Conservation (phyloP, 23 red algal genomes). For the Chondrus crispus region DNA sequence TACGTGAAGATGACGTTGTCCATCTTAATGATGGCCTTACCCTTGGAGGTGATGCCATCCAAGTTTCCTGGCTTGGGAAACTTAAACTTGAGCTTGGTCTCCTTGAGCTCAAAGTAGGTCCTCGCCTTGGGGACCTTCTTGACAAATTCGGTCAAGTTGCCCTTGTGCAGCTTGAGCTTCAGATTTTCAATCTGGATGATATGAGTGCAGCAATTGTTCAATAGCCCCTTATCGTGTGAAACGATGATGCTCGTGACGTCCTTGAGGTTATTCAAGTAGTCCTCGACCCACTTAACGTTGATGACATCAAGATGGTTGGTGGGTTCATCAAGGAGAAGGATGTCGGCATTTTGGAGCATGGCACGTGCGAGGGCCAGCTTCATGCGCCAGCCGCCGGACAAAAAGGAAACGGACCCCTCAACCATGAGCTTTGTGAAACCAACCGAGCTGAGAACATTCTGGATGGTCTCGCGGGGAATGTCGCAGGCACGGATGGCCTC, state of each 20-base stretch:
- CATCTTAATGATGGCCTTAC: slow-evolving; percentile 94
- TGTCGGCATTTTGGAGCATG: slow-evolving; percentile 91
- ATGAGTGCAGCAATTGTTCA: slow-evolving; percentile 81
- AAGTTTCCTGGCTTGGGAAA: slow-evolving; percentile 79
- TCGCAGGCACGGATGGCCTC: slow-evolving; percentile 58
- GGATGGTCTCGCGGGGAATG: slow-evolving; percentile 53
- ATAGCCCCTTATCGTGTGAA: slow-evolving; percentile 89
- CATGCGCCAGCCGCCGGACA: slow-evolving; percentile 99
- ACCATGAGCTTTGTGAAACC: slow-evolving; percentile 74
- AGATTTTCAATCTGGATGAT: slow-evolving; percentile 93
- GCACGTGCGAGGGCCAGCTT: slow-evolving; percentile 86
- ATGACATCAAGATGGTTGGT: slow-evolving; percentile 97
- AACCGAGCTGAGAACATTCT: slow-evolving; percentile 57
- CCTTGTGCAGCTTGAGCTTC: slow-evolving; percentile 78
- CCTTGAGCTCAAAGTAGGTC: slow-evolving; percentile 85
- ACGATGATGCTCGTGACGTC: slow-evolving; percentile 88
- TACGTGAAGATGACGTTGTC: slow-evolving; percentile 92
- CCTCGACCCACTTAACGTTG: slow-evolving; percentile 94
- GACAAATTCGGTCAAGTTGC: slow-evolving; percentile 93
- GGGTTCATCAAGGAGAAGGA: slow-evolving; percentile 94
- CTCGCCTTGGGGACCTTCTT: slow-evolving; percentile 83
- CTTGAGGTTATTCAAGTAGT: slow-evolving; percentile 74
- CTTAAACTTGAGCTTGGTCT: slow-evolving; percentile 65
- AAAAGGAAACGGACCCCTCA: slow-evolving; percentile 55
- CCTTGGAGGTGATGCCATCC: slow-evolving; percentile 86